Conservation (phyloP, 1,139 yeast species). For the Geotrichum macrosporum region DNA sequence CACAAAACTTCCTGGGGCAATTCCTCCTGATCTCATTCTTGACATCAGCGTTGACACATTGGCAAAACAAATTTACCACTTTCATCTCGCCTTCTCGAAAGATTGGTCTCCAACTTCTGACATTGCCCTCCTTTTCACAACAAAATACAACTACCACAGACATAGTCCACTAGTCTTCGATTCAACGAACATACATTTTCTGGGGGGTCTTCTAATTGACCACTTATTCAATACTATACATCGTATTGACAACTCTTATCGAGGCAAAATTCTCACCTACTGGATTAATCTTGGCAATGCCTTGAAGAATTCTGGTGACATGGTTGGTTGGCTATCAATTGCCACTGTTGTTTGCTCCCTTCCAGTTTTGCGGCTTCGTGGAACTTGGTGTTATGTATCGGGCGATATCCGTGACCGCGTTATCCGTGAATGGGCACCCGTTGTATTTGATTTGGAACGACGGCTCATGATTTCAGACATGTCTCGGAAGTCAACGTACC, state of each 20-base stretch:
- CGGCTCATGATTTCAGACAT: slow-evolving; percentile 57
- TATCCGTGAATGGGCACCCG: slow-evolving; percentile 89
- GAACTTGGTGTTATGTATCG: slow-evolving; percentile 74
- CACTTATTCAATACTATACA: slow-evolving; percentile 51
- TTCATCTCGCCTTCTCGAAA: slow-evolving; percentile 38
- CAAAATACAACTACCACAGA: slow-evolving; percentile 43
- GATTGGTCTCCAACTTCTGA: slow-evolving; percentile 75
- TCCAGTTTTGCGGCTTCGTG: slow-evolving; percentile 68
- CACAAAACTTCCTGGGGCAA: slow-evolving; percentile 22
- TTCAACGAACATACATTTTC: slow-evolving; percentile 67
- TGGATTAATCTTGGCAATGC: slow-evolving; percentile 85
- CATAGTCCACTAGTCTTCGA: slow-evolving; percentile 64
- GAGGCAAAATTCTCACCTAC: slow-evolving; percentile 67
- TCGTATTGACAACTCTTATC: slow-evolving; percentile 36
- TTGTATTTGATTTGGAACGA: slow-evolving; percentile 81
- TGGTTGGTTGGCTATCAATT: slow-evolving; percentile 93
- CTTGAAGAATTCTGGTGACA: slow-evolving; percentile 79
- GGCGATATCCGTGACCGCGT: slow-evolving; percentile 57
- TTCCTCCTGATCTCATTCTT: slow-evolving; percentile 37
- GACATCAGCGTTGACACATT: slow-evolving; percentile 33
- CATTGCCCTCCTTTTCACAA: slow-evolving; percentile 51
- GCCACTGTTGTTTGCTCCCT: slow-evolving; percentile 79
- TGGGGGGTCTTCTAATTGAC: slow-evolving; percentile 64
- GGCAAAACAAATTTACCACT: slow-evolving; percentile 39
- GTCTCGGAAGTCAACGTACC: slow-evolving; percentile 50